Base-by-base conservation (phyloP, 2,329 filamentous ascomycete genomes). In the Bipolaris cookei region DNA sequence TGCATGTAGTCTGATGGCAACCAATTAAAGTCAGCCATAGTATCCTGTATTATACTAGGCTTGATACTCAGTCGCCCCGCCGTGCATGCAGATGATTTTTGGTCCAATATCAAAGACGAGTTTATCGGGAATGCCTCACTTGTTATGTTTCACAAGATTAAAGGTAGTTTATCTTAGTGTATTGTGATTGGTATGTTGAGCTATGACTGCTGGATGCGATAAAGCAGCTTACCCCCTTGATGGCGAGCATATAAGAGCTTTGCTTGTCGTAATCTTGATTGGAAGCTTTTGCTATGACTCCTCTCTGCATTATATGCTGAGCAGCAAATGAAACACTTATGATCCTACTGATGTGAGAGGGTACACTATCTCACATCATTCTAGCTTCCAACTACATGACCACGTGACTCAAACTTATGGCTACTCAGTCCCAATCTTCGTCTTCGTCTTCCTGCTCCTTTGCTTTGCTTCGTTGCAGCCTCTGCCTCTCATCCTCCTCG, bases 351-450 rank as follows among this genome's bases (percentile, higher is more conserved):
- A 16, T 18, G 21, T 39, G 34, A 42, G 32, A 14, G 11, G 20
- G 16, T 32, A 20, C 6, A 21, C 16, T 21, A n/a, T 3, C 34
- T 54, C 20, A 8, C 38, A 54, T 23, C 23, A 5, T 21, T 39
- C 25, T 25, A 38, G 32, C 7, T 28, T 28, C 8, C 44, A 32
- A 38, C 42, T 47, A 41, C 25, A n/a, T n/a, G 28, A 14, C 32
- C 28, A 38, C 23, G 8, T 14, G 39, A 23, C 30, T 32, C 10
- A 32, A 18, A 21, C 8, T 16, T 16, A 7, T 20, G 11, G 18
- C 32, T 34, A 6, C 35, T 78, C 72, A 80, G 54, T 79, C 82
- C 82, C 82, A 85, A 56, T 85, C 82, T 62, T 83, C 81, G 30
- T 81, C 78, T 34, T 79, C 77, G 32, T 80, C 79, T 45, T 79